These are phyloP conservation scores for Pythium sukuiense DNA, from an alignment of 352 stramenopile species.

Conservation along the genomic window DNA sequence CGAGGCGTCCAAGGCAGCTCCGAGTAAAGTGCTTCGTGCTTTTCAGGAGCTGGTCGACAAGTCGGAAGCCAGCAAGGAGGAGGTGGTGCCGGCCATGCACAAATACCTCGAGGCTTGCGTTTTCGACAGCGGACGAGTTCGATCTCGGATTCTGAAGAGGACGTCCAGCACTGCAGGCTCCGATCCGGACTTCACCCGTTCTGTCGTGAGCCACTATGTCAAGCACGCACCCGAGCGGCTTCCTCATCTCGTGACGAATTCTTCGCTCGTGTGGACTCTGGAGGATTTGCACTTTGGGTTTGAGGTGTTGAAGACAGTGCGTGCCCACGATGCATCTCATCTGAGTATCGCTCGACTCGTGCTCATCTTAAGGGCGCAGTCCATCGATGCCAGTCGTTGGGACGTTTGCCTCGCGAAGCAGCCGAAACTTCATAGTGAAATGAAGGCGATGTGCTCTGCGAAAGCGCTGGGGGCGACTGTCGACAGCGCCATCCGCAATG, in stretches of 20 bases:
- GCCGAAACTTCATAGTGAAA: slow-evolving; percentile 1
- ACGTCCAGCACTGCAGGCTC: not conserved
- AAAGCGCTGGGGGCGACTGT: slow-evolving; percentile 11
- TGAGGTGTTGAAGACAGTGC: slow-evolving; percentile 47
- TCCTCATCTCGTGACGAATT: slow-evolving; percentile 68
- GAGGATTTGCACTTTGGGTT: slow-evolving; percentile 70
- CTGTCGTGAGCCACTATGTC: slow-evolving; percentile 68
- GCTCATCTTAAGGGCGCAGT: slow-evolving; percentile 49
- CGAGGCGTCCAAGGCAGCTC: slow-evolving; percentile 65
- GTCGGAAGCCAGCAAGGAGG: slow-evolving; percentile 14
- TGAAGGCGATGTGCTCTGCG: slow-evolving; percentile 8
- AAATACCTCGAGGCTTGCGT: slow-evolving; percentile 81
- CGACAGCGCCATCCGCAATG: slow-evolving; percentile 2
- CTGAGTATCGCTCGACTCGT: slow-evolving; percentile 70
- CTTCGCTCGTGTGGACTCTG: slow-evolving; percentile 67
- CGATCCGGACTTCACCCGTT: slow-evolving; percentile 52
- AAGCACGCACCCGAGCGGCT: slow-evolving; percentile 77
- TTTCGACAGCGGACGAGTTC: slow-evolving; percentile 31
- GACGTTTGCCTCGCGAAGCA: not conserved
- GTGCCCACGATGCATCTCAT: slow-evolving; percentile 39
- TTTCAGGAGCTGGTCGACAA: slow-evolving; percentile 50
- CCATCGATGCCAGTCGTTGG: slow-evolving; percentile 34
- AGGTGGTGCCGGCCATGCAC: slow-evolving; percentile 32
- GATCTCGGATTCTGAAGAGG: slow-evolving; percentile 16
- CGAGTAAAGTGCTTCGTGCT: slow-evolving; percentile 52